Evolutionary conservation across 768 basidiomycete species (phyloP).

Genomic region (Boletus subparvulus): DNA sequence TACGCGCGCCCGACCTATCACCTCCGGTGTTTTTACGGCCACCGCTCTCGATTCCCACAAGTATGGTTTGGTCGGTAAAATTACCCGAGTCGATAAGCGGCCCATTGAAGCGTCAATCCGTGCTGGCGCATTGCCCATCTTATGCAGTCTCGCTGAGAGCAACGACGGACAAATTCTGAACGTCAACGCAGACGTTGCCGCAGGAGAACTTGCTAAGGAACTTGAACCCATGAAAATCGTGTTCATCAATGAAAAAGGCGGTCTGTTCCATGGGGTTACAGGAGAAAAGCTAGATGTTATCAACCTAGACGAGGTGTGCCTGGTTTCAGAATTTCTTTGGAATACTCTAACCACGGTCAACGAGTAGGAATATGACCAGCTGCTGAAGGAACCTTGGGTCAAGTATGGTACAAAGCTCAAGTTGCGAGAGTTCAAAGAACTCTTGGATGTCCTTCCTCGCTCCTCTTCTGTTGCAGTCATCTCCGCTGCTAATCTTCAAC

Average conservation of each 20-base stretch:
- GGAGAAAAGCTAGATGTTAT: constrained; percentile 95
- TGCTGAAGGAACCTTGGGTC: constrained; percentile 99
- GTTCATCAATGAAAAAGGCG: constrained; percentile 97
- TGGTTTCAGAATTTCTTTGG: neutral
- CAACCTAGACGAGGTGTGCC: constrained; percentile 87
- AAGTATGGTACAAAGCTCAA: constrained; percentile 99
- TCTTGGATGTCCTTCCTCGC: constrained; percentile 95
- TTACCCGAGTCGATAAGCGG: constrained; percentile 92
- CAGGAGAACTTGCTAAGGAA: constrained; percentile 96
- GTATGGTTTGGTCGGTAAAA: constrained; percentile 94
- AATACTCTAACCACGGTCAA: neutral
- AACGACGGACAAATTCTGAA: constrained; percentile 98
- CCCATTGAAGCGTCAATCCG: constrained; percentile 96
- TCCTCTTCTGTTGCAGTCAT: constrained; percentile 99
- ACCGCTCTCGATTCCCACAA: constrained; percentile 94
- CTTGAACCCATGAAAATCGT: constrained; percentile 99
- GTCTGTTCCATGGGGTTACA: constrained; percentile 95
- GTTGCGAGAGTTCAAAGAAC: constrained; percentile 97
- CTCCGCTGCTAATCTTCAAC: constrained; percentile 87
- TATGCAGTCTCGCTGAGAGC: constrained; percentile 92
- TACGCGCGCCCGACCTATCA: constrained; percentile 96
- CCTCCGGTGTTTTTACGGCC: constrained; percentile 95
- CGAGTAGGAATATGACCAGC: constrained; percentile 83
- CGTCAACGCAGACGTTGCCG: constrained; percentile 98
- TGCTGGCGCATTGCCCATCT: constrained; percentile 93